Conservation (phyloP, 2,329 filamentous ascomycete species). For the Fusarium staphyleae region DNA sequence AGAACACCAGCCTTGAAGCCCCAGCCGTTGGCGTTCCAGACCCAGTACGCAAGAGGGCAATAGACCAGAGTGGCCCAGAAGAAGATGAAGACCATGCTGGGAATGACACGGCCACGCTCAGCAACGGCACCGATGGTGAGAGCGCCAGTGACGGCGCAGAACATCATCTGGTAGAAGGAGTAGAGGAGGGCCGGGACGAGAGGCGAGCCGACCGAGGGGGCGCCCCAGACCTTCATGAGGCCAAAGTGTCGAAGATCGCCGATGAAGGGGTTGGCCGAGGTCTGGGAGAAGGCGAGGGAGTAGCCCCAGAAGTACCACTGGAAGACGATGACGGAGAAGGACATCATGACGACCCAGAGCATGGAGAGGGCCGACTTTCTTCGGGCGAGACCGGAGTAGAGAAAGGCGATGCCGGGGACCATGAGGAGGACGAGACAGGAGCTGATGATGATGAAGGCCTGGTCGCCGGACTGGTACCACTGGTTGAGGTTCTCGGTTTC, state of each 20-base stretch:
- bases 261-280: constrained; percentile 87
- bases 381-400: constrained; percentile 96
- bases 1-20: constrained; percentile 87
- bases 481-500: constrained; percentile 90
- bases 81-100: constrained; percentile 94
- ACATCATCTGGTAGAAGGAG: constrained; percentile 99
- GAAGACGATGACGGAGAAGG: constrained; percentile 88
- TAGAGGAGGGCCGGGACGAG: constrained; percentile 90
- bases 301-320: constrained; percentile 99
- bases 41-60: constrained; percentile 96
- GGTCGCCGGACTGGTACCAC: constrained; percentile 91
- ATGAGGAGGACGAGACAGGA: constrained; percentile 95
- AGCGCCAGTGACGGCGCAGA: constrained; percentile 89
- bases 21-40: constrained; percentile 96
- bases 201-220: constrained; percentile 86
- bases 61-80: constrained; percentile 98
- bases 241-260: constrained; percentile 91
- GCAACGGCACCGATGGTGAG: constrained; percentile 92
- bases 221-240: constrained; percentile 80
- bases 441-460: constrained; percentile 89
- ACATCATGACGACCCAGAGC: constrained; percentile 97
- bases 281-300: constrained; percentile 87
- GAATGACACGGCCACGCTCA: constrained; percentile 90
- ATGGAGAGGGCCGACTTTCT: constrained; percentile 96
- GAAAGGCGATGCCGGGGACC: constrained; percentile 94